Evolutionary conservation across 2,329 filamentous ascomycete species (phyloP), one percentile per base, ranked within the genome.

Genomic region (Penicillium sp.): DNA sequence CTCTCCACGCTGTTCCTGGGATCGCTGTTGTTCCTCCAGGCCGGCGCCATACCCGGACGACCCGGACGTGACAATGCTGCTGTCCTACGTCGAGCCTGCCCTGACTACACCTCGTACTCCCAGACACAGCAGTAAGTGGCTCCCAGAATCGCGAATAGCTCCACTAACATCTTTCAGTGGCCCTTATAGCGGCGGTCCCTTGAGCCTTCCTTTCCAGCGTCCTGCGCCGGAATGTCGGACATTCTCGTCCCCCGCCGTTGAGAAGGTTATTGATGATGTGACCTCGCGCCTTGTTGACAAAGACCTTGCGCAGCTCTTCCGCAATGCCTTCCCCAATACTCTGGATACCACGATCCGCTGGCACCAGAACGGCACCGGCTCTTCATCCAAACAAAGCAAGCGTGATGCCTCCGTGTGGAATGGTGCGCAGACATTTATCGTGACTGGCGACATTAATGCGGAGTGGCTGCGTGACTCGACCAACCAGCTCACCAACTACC

Each of bases 401-500:
- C 65, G 64, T 45, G 77, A 82, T 40, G 76, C 80, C 4, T 79
- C 77, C 13, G 78, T 80, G 54, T 96, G 90, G 90, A 76, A 86
- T 56, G 90, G 90, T 0, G 76, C 87, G 0, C 91, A 97, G 62
- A 90, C 86, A 9, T 97, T 97, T 66, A 85, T 97, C 55, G 94
- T 95, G 40, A 95, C 89, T 0, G 89, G 89, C 41, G 89, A 95
- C 58, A 95, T 95, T 64, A 87, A 94, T 60, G 89, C 89, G 0
- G 89, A 95, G 67, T 95, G 89, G 89, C 74, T 95, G 40, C 82
- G 89, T 42, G 89, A 95, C 69, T 94, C 88, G 9, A 94, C 89
- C 9, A 97, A 97, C 68, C 93, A 98, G 69, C 72, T 98, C 42
- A 81, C 85, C 1, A 90, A 93, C 43, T 98, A 98, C 64, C 91